Conservation (phyloP, 768 basidiomycete genomes). For the Leccinum disarticulatum region DNA sequence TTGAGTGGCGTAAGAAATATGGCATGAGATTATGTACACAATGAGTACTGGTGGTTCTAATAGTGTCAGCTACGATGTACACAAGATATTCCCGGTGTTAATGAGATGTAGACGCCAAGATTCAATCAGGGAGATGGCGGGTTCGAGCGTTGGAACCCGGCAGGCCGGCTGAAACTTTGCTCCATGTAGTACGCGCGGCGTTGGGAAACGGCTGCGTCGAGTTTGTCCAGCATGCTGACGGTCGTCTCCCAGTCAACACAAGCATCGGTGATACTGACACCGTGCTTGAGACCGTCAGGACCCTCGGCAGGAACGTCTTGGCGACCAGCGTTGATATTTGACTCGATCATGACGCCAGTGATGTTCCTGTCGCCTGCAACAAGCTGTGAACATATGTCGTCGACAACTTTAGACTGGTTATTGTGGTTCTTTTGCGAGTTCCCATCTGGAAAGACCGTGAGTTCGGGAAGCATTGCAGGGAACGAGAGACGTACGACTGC, state of each 20-base stretch:
- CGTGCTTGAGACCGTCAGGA: constrained; percentile 66
- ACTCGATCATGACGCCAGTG: constrained; percentile 97
- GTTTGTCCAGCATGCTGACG: constrained; percentile 65
- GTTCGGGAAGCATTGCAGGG: neutral
- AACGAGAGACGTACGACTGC: constrained; percentile 56
- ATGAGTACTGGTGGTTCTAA: neutral
- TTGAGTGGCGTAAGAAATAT: neutral
- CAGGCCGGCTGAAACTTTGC: constrained; percentile 25
- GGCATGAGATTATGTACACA: neutral
- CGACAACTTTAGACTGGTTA: constrained; percentile 84
- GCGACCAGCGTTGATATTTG: constrained; percentile 85
- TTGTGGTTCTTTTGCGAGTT: constrained; percentile 95
- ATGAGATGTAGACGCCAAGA: neutral
- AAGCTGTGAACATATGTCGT: constrained; percentile 73
- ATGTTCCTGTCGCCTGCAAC: constrained; percentile 64
- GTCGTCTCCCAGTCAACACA: constrained; percentile 88
- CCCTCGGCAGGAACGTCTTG: constrained; percentile 85
- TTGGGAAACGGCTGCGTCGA: constrained; percentile 49
- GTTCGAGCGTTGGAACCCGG: constrained; percentile 25
- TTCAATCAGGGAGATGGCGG: constrained; percentile 15
- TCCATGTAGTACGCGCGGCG: constrained; percentile 29
- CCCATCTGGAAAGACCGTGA: constrained; percentile 55
- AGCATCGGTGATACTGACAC: constrained; percentile 89
- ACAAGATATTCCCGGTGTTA: neutral
- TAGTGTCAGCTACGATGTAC: neutral